These are phyloP conservation scores for Orychophragmus violaceus DNA, from an alignment of 345 rosid genomes.

Conservation along the genomic window DNA sequence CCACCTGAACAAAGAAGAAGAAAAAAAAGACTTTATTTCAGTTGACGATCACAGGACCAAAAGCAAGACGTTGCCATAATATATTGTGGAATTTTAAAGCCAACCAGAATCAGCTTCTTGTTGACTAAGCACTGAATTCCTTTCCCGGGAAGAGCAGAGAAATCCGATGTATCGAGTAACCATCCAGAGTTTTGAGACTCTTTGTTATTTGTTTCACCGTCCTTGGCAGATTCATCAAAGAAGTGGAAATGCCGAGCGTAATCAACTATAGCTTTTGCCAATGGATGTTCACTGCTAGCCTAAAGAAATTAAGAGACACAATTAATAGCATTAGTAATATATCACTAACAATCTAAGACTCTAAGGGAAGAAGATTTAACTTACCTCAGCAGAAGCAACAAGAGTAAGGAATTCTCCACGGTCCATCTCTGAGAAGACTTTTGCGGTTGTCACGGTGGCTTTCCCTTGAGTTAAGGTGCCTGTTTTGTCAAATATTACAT, in stretches of 20 bases:
- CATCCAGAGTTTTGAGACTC: slow-evolving; percentile 48
- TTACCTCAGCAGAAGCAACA: slow-evolving; percentile 97
- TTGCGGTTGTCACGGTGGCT: slow-evolving; percentile 83
- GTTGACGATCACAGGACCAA: not conserved
- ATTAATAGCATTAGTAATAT: not conserved
- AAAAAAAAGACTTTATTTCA: not conserved
- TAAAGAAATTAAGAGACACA: slow-evolving; percentile 25
- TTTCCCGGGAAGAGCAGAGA: slow-evolving; percentile 84
- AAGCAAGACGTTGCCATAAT: not conserved
- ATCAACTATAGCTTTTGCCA: slow-evolving; percentile 80
- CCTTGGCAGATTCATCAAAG: slow-evolving; percentile 55
- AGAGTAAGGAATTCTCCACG: slow-evolving; percentile 87
- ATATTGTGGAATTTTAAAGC: slow-evolving; percentile 7
- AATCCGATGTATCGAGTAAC: slow-evolving; percentile 63
- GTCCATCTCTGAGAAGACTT: slow-evolving; percentile 69
- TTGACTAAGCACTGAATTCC: slow-evolving; percentile 71
- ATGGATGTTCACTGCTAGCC: slow-evolving; percentile 98
- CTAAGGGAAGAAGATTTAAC: not conserved
- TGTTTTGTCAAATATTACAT: slow-evolving; percentile 93
- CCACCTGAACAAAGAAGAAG: slow-evolving; percentile 49
- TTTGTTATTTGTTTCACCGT: too few species aligned
- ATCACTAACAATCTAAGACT: not conserved
- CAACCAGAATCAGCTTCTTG: slow-evolving; percentile 59
- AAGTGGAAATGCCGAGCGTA: slow-evolving; percentile 89
- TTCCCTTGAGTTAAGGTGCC: slow-evolving; percentile 99